Percentiles rank a stretch among this genome's conserved stretches.
These are phyloP conservation scores for Penicillium digitatum DNA, from an alignment of 2,329 filamentous ascomycete genomes.

Conservation along the genomic window DNA sequence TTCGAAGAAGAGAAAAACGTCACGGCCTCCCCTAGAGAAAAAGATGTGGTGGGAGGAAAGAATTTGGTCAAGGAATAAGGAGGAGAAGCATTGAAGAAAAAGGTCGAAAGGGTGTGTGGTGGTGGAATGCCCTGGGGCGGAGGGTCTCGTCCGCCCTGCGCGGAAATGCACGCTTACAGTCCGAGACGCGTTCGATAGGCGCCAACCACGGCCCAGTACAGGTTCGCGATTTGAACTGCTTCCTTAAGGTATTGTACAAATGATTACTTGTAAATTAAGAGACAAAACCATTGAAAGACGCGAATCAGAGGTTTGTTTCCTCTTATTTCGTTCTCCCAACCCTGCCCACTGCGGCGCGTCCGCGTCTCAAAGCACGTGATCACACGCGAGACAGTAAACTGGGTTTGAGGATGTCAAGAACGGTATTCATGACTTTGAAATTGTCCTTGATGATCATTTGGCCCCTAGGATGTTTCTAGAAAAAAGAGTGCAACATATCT, in stretches of 20 bases:
- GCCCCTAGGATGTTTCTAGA: neutral
- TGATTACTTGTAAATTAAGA: neutral
- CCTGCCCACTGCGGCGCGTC: constrained; percentile 5
- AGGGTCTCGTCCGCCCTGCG: constrained; percentile 34
- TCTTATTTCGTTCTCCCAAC: neutral
- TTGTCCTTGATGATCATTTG: neutral
- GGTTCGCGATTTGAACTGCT: constrained; percentile 13
- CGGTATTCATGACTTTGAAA: constrained; percentile 1
- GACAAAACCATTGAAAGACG: neutral
- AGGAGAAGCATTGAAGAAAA: constrained; percentile 23
- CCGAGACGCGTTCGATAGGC: constrained; percentile 42
- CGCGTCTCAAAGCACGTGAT: constrained; percentile 11
- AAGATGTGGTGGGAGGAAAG: constrained; percentile 22
- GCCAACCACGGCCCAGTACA: constrained; percentile 35
- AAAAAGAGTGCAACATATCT: neutral
- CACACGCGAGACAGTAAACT: constrained; percentile 7
- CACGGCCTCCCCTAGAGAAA: constrained; percentile 9
- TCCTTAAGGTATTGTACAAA: neutral
- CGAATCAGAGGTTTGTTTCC: neutral
- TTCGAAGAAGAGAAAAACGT: constrained; percentile 13
- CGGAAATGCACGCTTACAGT: constrained; percentile 41
- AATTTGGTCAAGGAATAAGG: constrained; percentile 24
- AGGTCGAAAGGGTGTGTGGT: constrained; percentile 27
- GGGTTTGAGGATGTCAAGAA: constrained; percentile 6
- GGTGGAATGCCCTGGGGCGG: constrained; percentile 36